Base-by-base conservation (phyloP, 176 grass and related monocot species). In the Stipa capillata region DNA sequence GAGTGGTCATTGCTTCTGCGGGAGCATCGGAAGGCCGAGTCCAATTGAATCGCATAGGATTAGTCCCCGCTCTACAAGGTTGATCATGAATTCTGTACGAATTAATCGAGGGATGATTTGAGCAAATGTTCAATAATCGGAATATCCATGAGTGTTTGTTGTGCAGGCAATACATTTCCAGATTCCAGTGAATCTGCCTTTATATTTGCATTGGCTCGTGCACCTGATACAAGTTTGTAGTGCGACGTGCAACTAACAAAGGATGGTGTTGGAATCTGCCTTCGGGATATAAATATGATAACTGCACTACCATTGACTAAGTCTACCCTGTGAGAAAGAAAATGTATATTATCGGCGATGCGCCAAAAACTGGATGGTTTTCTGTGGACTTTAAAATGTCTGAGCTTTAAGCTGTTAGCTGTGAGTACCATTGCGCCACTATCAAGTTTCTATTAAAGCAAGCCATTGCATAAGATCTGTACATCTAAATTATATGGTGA, bases 241-340 rank as follows among this genome's bases (percentile, higher is more conserved):
- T 98, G 95, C 6, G 78, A 92, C 28, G 76, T 98, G 28, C 92
- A 72, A 20, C 72, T 98, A 4, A 98, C 87, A 7, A 98, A 85
- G 62, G 92, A 98, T 37, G 76, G 77, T 8, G 74, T 90, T 24
- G 85, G 87, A 4, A 74, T 98, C 55, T 98, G 95, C 85, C 65
- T 94, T 8, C 92, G 89, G 8, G 76, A 94, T 42, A 42, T 98
- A 42, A 55, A 83, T 14, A 74, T 98, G 87, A 81, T 0, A 98
- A 94, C 28, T 92, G 87, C 90, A 94, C 95, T 0, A 8, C 0
- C 40, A 78, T 87, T 25, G 3, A 7, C 20, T 0, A 1, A 2
- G 3, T 2, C 8, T 90, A 83, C 78, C 83, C 74, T 3, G 12
- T 11, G 0, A 64, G 78, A 25, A 29, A 74, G 44, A 87, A 36